Conservation (phyloP, 1,284 basidiomycete species). For the Melampsora abietis-canadensis region DNA sequence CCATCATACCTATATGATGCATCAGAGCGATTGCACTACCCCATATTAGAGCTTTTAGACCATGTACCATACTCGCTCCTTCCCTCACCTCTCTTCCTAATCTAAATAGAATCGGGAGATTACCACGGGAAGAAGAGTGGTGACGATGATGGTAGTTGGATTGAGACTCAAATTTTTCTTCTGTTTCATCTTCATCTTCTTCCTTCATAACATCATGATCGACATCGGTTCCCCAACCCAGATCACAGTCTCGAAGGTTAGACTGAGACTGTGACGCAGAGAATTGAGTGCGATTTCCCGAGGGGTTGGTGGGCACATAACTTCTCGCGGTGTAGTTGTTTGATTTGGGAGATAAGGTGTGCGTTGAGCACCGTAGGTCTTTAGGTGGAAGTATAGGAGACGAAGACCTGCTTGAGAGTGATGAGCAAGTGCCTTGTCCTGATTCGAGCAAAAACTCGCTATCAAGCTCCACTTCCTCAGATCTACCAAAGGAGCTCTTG, state of each 20-base stretch:
- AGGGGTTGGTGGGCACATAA: background rate
- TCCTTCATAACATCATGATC: background rate
- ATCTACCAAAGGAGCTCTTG: background rate
- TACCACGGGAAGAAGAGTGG: background rate
- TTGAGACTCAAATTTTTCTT: background rate
- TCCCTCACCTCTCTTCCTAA: background rate
- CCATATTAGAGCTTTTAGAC: constrained; percentile 20
- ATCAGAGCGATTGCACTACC: constrained; percentile 25
- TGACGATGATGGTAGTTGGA: background rate
- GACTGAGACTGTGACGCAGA: background rate
- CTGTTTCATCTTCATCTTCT: background rate
- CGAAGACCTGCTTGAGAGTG: background rate
- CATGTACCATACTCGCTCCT: background rate
- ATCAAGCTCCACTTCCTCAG: constrained; percentile 4
- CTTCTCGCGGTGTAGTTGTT: background rate
- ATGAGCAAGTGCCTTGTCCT: constrained; percentile 3
- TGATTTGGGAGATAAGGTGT: background rate
- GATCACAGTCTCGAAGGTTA: background rate
- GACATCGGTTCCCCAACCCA: background rate
- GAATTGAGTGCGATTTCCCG: background rate
- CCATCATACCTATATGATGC: constrained; percentile 39
- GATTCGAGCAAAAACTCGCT: constrained; percentile 11
- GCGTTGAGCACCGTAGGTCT: background rate
- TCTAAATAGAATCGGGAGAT: background rate
- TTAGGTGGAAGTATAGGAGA: background rate